Base-by-base conservation (phyloP, 2,329 filamentous ascomycete species). In the Botrytis porri region DNA sequence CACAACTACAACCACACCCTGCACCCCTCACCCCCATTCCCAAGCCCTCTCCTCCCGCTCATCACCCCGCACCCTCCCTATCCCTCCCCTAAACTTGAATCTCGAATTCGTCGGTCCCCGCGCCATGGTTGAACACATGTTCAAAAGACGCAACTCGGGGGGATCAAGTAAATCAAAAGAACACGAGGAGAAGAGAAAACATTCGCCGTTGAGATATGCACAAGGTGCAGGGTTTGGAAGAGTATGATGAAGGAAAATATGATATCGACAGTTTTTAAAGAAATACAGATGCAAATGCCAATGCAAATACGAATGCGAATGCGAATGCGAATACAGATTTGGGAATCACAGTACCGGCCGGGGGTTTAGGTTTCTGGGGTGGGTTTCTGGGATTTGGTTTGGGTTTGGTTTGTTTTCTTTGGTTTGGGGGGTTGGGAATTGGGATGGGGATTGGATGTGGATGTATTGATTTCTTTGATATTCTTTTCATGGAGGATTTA, bases 1-100 rank as follows among this genome's bases (percentile, higher is more conserved):
- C 96, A 57, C 14, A 18, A 98, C 83, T 93, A 90, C 84, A 97
- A 98, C 85, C 93, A 93, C 82, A 69, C 75, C 5, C 76, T n/a
- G 74, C 66, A 80, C 79, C 74, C 32, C 75, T 43, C 77, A 77
- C 61, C 87, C 86, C 77, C 84, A 84, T 73, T 39, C 51, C 51
- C 75, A 48, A 77, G 74, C 65, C 78, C 79, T 73, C 76, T 78
- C 54, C 76, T 77, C 54, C n/a, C n/a, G n/a, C 12, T 57, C 51
- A 1, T 39, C 75, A 73, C 72, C 39, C 25, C 67, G 51, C 9
- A 62, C 43, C 29, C 85, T 88, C 35, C 87, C 88, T 14, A 81
- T 85, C 71, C 81, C 84, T 72, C 86, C 86, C 63, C 83, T 86
- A 7, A 78, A 79, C 35, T 70, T 77, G 80, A 87, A 88, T 69